phyloP scores from a whole-genome alignment of 202 grass and related monocot species.

The Panicum hallii region DNA sequence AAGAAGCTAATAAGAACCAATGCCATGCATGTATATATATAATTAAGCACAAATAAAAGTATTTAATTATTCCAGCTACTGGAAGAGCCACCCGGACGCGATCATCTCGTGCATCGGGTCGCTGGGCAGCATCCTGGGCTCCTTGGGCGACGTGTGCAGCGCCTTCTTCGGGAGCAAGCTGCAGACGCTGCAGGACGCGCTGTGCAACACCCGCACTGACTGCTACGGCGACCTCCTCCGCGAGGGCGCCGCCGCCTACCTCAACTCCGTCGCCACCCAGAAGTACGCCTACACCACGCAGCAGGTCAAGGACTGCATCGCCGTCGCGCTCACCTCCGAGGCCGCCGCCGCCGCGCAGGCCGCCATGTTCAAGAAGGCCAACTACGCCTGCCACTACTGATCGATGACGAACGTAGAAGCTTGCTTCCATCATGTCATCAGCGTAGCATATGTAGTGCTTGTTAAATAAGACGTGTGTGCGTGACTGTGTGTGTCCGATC shows the following conservation, averaged over 20 bases:
- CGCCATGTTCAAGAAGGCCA: slow-evolving; percentile 73
- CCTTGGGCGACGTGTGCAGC: slow-evolving; percentile 61
- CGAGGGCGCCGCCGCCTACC: slow-evolving; percentile 81
- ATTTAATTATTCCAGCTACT: slow-evolving; percentile 57
- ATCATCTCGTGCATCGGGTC: slow-evolving; percentile 72
- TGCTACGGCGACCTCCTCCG: slow-evolving; percentile 78
- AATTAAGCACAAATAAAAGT: too few relatives aligned
- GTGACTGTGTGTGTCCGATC: background rate
- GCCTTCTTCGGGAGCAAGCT: slow-evolving; percentile 57
- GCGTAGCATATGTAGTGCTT: background rate
- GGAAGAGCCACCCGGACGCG: slow-evolving; percentile 69
- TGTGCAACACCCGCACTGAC: slow-evolving; percentile 68
- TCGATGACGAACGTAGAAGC: background rate
- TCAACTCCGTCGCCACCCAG: slow-evolving; percentile 73
- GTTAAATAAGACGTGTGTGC: slow-evolving; percentile 30
- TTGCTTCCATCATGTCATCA: background rate
- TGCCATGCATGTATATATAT: too few relatives aligned
- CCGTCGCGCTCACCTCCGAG: slow-evolving; percentile 51
- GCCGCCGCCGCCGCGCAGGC: slow-evolving; percentile 66
- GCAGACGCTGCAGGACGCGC: slow-evolving; percentile 66
- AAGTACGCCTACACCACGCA: slow-evolving; percentile 57
- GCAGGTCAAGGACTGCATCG: slow-evolving; percentile 70
- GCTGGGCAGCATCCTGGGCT: slow-evolving; percentile 59
- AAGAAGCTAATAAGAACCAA: slow-evolving; percentile 15
- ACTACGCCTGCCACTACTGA: slow-evolving; percentile 64